These are phyloP conservation scores for Melampsora americana DNA, from an alignment of 1,284 basidiomycete species.

Conservation along the genomic window DNA sequence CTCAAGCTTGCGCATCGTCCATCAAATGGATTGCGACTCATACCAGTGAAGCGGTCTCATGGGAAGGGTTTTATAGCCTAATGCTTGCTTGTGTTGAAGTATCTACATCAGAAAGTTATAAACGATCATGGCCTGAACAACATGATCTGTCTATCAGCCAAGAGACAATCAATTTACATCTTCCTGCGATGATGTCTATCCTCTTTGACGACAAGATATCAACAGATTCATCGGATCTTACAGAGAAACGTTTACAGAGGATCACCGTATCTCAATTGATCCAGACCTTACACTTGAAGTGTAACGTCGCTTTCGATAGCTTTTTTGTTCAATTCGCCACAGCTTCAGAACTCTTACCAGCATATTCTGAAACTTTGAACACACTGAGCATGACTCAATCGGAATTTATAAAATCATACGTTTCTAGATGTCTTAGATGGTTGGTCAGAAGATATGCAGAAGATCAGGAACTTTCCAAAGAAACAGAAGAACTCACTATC, in stretches of 20 bases:
- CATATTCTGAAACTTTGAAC: constrained; percentile 25
- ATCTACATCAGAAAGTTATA: background rate
- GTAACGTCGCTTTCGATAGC: background rate
- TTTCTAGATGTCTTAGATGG: constrained; percentile 36
- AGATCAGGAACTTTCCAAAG: constrained; percentile 14
- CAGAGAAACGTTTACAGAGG: background rate
- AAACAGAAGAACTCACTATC: constrained; percentile 17
- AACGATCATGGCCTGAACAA: background rate
- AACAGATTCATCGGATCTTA: background rate
- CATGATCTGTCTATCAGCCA: background rate
- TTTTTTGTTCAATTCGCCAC: constrained; percentile 18
- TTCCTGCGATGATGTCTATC: background rate
- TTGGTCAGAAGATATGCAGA: constrained; percentile 42
- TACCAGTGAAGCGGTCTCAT: constrained; percentile 6
- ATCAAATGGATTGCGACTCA: constrained; percentile 10
- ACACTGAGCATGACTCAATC: constrained; percentile 12
- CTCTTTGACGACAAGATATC: background rate
- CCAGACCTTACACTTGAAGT: background rate
- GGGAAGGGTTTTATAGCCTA: constrained; percentile 33
- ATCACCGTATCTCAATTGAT: constrained; percentile 16
- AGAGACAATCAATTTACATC: background rate
- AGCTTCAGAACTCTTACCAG: constrained; percentile 11
- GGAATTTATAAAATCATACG: constrained; percentile 14
- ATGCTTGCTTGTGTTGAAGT: constrained; percentile 33
- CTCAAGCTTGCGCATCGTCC: background rate